A percentile compares a stretch with the other conserved stretches of the same genome.
These are phyloP conservation scores for Fusarium temperatum DNA, from an alignment of 2,329 filamentous ascomycete genomes.

Conservation along the genomic window DNA sequence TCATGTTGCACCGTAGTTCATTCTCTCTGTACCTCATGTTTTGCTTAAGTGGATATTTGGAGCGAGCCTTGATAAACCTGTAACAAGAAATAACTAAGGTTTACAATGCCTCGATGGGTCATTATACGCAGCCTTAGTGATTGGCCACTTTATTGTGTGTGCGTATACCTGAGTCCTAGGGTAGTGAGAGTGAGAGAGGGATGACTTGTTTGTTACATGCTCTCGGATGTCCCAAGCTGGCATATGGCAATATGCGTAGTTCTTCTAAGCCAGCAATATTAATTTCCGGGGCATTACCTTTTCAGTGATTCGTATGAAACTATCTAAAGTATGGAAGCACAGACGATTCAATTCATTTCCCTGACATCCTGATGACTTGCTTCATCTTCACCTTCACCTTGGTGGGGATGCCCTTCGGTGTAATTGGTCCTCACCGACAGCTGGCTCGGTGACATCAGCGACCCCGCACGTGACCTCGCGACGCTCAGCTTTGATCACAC, in stretches of 20 bases:
- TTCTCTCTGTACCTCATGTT: neutral
- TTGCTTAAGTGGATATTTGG: neutral
- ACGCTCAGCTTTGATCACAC: constrained; percentile 32
- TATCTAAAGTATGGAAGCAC: neutral
- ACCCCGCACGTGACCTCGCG: constrained; percentile 45
- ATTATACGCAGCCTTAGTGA: neutral
- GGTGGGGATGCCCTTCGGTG: constrained; percentile 1
- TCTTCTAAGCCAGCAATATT: neutral
- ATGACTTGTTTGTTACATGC: neutral
- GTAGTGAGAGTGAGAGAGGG: neutral
- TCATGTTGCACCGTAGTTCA: neutral
- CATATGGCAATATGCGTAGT: neutral
- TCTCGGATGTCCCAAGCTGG: neutral
- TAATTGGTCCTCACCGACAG: constrained; percentile 8
- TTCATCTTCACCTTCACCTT: neutral
- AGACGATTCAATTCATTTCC: neutral
- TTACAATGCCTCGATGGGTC: neutral
- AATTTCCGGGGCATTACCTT: neutral
- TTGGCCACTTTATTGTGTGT: neutral
- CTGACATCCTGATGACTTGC: neutral
- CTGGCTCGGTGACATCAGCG: constrained; percentile 16
- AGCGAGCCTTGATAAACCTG: neutral
- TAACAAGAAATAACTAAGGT: neutral
- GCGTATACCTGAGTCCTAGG: neutral
- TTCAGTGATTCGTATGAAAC: neutral